A percentile compares a stretch with the other conserved stretches of the same genome.
Evolutionary conservation across 2,329 filamentous ascomycete species (phyloP).

Genomic region (Ampelomyces quisqualis): DNA sequence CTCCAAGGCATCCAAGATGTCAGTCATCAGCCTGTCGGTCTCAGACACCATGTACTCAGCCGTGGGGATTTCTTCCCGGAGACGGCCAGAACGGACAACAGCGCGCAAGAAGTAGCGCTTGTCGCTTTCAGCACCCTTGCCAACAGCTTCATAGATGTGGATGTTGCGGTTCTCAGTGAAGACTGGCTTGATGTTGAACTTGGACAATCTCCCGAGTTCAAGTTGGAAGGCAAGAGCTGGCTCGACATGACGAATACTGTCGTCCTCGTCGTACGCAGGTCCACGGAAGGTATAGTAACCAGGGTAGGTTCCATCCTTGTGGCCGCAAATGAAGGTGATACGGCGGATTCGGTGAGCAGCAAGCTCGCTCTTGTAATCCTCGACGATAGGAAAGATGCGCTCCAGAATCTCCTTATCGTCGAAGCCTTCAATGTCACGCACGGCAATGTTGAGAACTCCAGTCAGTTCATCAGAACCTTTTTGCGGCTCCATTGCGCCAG

Average conservation of each 20-base stretch:
- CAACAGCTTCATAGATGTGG: conserved; percentile 95
- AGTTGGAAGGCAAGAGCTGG: conserved; percentile 98
- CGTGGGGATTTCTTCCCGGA: conserved; percentile 97
- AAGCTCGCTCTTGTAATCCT: conserved; percentile 81
- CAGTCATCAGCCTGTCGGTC: conserved; percentile 93
- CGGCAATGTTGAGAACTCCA: conserved; percentile 87
- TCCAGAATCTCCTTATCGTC: conserved; percentile 78
- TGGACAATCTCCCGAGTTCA: conserved; percentile 87
- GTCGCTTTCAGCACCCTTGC: conserved; percentile 92
- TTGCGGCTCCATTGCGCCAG: conserved; percentile 41
- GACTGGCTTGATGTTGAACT: conserved; percentile 97
- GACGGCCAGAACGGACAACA: conserved; percentile 87
- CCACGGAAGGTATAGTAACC: conserved; percentile 99
- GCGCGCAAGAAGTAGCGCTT: conserved; percentile 99
- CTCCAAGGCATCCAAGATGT: conserved; percentile 95
- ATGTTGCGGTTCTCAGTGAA: conserved; percentile 99
- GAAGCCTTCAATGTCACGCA: conserved; percentile 80
- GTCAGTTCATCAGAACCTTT: conserved; percentile 75
- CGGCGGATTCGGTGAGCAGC: conserved; percentile 79
- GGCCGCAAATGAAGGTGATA: conserved; percentile 93
- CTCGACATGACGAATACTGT: conserved; percentile 95
- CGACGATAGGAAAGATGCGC: conserved; percentile 73
- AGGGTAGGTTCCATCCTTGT: conserved; percentile 89
- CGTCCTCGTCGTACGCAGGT: conserved; percentile 83
- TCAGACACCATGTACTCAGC: conserved; percentile 97